These are phyloP conservation scores for Ceratocystis eucalypticola DNA, from an alignment of 2,329 filamentous ascomycete genomes.

Conservation along the genomic window DNA sequence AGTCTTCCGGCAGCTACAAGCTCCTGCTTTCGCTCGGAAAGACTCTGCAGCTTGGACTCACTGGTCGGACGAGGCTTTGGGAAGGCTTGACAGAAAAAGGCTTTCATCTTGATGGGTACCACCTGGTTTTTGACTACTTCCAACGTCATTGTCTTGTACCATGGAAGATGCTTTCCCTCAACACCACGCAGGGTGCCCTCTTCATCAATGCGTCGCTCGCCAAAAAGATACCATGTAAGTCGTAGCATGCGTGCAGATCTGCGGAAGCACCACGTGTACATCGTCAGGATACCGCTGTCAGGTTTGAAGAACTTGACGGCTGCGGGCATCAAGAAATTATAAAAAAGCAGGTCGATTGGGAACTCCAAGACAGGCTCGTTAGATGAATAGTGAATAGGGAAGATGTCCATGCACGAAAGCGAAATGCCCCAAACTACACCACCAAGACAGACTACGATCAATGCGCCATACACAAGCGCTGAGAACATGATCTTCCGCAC, in stretches of 20 bases:
- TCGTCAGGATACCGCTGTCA: constrained; percentile 64
- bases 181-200: constrained; percentile 48
- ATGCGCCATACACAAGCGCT: constrained; percentile 82
- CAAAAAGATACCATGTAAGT: constrained; percentile 86
- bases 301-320: constrained; percentile 75
- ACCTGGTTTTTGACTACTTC: constrained; percentile 33
- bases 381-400: constrained; percentile 88
- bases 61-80: neutral
- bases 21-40: neutral
- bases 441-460: constrained; percentile 85
- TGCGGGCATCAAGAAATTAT: constrained; percentile 89
- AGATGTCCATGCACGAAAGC: constrained; percentile 51
- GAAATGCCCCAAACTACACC: constrained; percentile 90
- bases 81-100: neutral
- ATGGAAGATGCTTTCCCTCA: constrained; percentile 31
- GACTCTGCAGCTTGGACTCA: neutral
- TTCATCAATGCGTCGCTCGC: constrained; percentile 66
- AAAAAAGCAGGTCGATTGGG: constrained; percentile 84
- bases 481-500: constrained; percentile 93
- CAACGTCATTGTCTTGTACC: constrained; percentile 28
- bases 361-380: constrained; percentile 90
- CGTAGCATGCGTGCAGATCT: constrained; percentile 67
- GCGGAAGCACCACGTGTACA: constrained; percentile 96
- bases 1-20: constrained; percentile 27
- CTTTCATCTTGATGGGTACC: constrained; percentile 32